Percentiles rank a stretch among this genome's conserved stretches.
Conservation (phyloP, 805 yeast species). For the Metschnikowia baotianmanensis region DNA sequence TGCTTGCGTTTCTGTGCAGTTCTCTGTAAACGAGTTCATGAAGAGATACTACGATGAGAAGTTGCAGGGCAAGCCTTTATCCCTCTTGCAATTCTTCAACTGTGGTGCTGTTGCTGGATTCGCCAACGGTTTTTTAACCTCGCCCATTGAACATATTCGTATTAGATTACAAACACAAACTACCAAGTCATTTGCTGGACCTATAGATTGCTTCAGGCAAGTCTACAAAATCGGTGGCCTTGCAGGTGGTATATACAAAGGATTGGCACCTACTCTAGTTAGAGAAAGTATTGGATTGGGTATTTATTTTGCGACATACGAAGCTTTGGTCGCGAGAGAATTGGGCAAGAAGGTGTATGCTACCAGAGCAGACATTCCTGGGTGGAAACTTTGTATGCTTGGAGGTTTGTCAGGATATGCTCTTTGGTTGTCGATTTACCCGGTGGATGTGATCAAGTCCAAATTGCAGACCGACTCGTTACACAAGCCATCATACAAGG, state of each 20-base stretch:
- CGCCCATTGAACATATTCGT: constrained; percentile 94
- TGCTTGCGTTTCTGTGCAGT: constrained; percentile 94
- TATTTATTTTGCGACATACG: constrained; percentile 84
- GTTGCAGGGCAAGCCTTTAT: constrained; percentile 44
- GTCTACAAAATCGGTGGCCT: constrained; percentile 54
- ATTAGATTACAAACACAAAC: constrained; percentile 91
- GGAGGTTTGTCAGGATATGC: constrained; percentile 93
- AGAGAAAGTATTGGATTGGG: constrained; percentile 92
- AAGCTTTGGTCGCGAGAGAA: constrained; percentile 74
- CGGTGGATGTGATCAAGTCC: constrained; percentile 89
- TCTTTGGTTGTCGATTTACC: constrained; percentile 83
- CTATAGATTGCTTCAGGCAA: constrained; percentile 65
- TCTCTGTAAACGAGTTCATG: constrained; percentile 93
- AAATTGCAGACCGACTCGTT: constrained; percentile 70
- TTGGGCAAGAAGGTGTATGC: constrained; percentile 41
- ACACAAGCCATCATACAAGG: constrained; percentile 55
- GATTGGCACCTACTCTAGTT: constrained; percentile 74
- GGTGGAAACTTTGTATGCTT: constrained; percentile 79
- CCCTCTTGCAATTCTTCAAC: constrained; percentile 65
- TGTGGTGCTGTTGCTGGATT: constrained; percentile 93
- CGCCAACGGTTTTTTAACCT: constrained; percentile 83
- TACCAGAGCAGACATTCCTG: constrained; percentile 72
- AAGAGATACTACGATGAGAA: constrained; percentile 65
- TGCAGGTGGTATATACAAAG: constrained; percentile 64
- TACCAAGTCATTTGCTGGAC: constrained; percentile 59